Conservation (phyloP, 2,329 filamentous ascomycete species). For the Penicillium crustosum region DNA sequence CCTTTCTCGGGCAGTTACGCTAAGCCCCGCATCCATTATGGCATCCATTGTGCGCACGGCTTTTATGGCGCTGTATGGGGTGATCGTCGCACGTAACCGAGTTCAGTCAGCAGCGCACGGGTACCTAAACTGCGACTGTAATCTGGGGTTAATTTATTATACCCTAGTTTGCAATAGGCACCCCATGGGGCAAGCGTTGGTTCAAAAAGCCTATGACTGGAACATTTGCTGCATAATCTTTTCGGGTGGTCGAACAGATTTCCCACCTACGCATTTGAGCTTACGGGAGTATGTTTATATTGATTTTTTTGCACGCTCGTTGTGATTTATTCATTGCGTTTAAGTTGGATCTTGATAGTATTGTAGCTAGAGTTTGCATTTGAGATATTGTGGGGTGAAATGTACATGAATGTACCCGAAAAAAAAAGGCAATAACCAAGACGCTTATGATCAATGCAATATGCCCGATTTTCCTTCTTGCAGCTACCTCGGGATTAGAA, state of each 20-base stretch:
- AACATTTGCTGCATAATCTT: not conserved
- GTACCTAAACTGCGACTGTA: too few relatives aligned
- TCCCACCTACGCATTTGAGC: not conserved
- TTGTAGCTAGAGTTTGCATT: not conserved
- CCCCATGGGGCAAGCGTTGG: not conserved
- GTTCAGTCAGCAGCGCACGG: not conserved
- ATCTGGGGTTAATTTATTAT: too few relatives aligned
- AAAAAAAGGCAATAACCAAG: not conserved
- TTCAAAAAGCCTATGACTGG: not conserved
- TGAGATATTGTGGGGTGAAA: not conserved
- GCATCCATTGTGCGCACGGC: not conserved
- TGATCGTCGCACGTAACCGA: not conserved
- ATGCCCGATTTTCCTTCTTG: not conserved
- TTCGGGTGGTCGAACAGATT: not conserved
- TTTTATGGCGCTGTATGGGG: not conserved
- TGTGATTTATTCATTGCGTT: too few relatives aligned
- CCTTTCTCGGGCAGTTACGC: not conserved
- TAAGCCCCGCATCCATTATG: not conserved
- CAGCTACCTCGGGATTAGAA: too few relatives aligned
- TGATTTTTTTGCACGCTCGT: not conserved
- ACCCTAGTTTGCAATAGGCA: not conserved
- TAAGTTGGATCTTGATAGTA: not conserved
- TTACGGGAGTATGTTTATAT: not conserved
- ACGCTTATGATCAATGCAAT: not conserved
- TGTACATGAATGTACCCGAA: not conserved